Percentiles rank a stretch among this genome's conserved stretches.
These are phyloP conservation scores for Phytopythium chamaehyphon DNA, from an alignment of 352 stramenopile species.

Conservation along the genomic window DNA sequence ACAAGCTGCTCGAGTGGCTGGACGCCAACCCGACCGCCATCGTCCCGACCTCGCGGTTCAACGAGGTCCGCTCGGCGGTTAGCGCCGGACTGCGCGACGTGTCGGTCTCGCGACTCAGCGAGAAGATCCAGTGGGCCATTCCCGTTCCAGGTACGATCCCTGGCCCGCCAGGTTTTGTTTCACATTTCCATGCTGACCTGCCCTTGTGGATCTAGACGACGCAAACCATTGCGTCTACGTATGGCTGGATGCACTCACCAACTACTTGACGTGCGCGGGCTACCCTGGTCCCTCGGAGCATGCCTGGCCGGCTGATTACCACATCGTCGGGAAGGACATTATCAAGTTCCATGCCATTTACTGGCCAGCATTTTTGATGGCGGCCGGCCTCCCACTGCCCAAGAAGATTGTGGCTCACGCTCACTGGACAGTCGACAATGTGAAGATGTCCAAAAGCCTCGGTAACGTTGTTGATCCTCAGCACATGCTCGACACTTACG, in stretches of 20 bases:
- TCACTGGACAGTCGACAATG: slow-evolving; percentile 97
- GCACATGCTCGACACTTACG: slow-evolving; percentile 89
- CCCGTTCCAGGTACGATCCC: slow-evolving; percentile 76
- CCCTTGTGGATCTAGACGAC: slow-evolving; percentile 26
- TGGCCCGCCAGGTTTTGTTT: not conserved
- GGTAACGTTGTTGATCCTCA: slow-evolving; percentile 97
- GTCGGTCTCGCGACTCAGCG: slow-evolving; percentile 94
- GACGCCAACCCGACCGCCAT: slow-evolving; percentile 88
- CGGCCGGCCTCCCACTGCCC: slow-evolving; percentile 88
- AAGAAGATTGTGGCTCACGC: slow-evolving; percentile 96
- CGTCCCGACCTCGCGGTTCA: slow-evolving; percentile 86
- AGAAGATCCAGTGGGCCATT: slow-evolving; percentile 96
- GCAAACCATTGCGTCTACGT: slow-evolving; percentile 97
- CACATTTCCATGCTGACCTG: not conserved
- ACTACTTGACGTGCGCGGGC: slow-evolving; percentile 96
- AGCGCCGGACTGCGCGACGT: slow-evolving; percentile 92
- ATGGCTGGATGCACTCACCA: slow-evolving; percentile 98
- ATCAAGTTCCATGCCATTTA: slow-evolving; percentile 98
- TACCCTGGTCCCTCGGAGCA: slow-evolving; percentile 69
- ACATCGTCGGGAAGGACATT: slow-evolving; percentile 99
- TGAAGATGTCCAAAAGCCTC: slow-evolving; percentile 99
- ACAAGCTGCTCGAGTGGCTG: slow-evolving; percentile 90
- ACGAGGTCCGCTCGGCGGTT: slow-evolving; percentile 90
- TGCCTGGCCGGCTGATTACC: slow-evolving; percentile 74
- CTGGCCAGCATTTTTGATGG: slow-evolving; percentile 97